Percentiles rank a stretch among this genome's conserved stretches.
Evolutionary conservation across 768 basidiomycete species (phyloP).

Genomic region (Boletus speciosus): DNA sequence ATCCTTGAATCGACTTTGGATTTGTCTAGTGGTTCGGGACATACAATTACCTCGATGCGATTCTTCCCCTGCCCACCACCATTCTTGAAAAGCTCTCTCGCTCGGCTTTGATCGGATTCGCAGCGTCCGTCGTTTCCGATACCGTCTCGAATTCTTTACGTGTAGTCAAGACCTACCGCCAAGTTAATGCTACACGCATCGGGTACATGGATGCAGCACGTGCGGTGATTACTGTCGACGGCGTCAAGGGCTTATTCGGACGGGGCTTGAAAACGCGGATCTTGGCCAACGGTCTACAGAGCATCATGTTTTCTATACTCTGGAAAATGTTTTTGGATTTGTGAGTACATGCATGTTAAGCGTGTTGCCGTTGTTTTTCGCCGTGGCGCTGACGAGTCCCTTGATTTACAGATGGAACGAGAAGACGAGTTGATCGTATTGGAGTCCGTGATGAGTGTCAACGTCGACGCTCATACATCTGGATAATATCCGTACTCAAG

Average conservation of each 20-base stretch:
- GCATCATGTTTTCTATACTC: constrained; percentile 84
- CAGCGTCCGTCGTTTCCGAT: constrained; percentile 81
- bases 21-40: constrained; percentile 70
- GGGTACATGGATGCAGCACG: constrained; percentile 76
- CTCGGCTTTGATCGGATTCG: constrained; percentile 90
- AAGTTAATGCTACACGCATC: constrained; percentile 80
- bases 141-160: constrained; percentile 84
- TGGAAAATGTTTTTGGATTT: constrained; percentile 91
- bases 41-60: constrained; percentile 74
- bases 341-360: constrained; percentile 44
- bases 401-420: constrained; percentile 32
- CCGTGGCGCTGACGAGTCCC: not conserved
- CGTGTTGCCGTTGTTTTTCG: not conserved
- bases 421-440: constrained; percentile 18
- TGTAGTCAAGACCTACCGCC: constrained; percentile 94
- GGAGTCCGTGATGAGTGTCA: not conserved
- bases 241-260: constrained; percentile 76
- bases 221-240: constrained; percentile 73
- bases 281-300: constrained; percentile 87
- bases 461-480: not conserved
- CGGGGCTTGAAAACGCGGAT: constrained; percentile 88
- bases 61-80: constrained; percentile 55
- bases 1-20: not conserved
- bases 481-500: not conserved
- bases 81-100: constrained; percentile 60